These are phyloP conservation scores for Mitragyna speciosa DNA, from an alignment of 257 asterid species.

Conservation along the genomic window DNA sequence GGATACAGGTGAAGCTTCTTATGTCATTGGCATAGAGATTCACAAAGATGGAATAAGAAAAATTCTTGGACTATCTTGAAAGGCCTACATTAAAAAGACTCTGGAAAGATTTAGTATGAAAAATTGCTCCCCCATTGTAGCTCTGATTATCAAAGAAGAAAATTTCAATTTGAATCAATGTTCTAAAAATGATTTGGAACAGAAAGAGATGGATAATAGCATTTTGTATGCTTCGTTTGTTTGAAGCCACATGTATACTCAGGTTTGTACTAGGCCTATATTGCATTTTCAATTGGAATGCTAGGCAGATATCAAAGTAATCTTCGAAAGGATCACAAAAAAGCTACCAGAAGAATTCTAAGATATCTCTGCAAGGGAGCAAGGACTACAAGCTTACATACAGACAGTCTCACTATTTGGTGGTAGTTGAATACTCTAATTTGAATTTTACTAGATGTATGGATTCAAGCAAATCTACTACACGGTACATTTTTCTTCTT, in stretches of 20 bases:
- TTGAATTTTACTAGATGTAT: too few relatives aligned
- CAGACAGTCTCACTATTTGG: neutral
- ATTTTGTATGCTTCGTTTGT: neutral
- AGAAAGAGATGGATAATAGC: neutral
- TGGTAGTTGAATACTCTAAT: neutral
- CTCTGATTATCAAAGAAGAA: too few relatives aligned
- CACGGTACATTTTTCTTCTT: neutral
- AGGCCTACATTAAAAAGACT: too few relatives aligned
- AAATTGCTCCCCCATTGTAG: too few relatives aligned
- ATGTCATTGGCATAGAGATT: too few relatives aligned
- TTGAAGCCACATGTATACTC: neutral
- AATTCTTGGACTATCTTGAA: too few relatives aligned
- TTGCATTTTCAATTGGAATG: neutral
- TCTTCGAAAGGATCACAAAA: neutral
- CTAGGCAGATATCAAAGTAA: neutral
- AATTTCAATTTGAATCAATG: neutral
- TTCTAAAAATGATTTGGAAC: neutral
- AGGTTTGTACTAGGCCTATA: neutral
- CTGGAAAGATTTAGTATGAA: too few relatives aligned
- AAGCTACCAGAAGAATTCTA: too few relatives aligned
- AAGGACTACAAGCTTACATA: too few relatives aligned
- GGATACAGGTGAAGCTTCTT: too few relatives aligned
- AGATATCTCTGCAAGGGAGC: too few relatives aligned
- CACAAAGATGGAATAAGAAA: too few relatives aligned
- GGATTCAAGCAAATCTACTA: neutral